Conservation (phyloP, 2,329 filamentous ascomycete species). For the Pyricularia pennisetigena region DNA sequence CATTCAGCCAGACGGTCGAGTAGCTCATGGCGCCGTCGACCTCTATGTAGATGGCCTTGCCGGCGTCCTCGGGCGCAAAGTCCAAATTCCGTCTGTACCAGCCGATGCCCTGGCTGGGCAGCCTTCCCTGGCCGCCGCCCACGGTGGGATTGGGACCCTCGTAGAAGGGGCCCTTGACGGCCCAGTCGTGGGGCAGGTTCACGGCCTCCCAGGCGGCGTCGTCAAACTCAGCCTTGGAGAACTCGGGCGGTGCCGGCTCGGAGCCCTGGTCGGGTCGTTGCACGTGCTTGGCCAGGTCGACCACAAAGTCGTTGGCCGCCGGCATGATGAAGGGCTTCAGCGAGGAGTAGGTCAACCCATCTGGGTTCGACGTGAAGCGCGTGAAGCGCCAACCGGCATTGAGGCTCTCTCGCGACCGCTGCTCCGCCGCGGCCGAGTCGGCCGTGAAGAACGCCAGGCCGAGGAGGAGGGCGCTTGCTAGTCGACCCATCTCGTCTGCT, state of each 20-base stretch:
- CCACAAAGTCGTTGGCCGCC: constrained; percentile 10
- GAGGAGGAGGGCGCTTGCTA: neutral
- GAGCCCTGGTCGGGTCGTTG: constrained; percentile 5
- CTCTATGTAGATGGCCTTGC: constrained; percentile 31
- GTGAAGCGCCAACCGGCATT: constrained; percentile 23
- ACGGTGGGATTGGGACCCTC: constrained; percentile 21
- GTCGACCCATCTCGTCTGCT: neutral
- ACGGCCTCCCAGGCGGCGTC: constrained; percentile 30
- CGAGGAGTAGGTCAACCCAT: constrained; percentile 22
- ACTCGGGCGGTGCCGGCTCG: constrained; percentile 3
- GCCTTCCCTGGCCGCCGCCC: constrained; percentile 26
- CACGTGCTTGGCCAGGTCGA: constrained; percentile 5
- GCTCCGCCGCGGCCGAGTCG: neutral
- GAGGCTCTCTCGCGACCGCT: constrained; percentile 18
- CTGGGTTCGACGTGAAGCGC: constrained; percentile 22
- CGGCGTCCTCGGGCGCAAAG: constrained; percentile 18
- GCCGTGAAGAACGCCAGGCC: neutral
- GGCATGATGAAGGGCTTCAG: constrained; percentile 12
- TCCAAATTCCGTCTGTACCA: constrained; percentile 37
- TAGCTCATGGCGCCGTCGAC: constrained; percentile 43
- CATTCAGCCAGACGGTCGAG: constrained; percentile 38
- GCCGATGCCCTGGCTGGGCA: constrained; percentile 39
- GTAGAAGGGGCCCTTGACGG: constrained; percentile 33
- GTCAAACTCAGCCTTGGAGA: constrained; percentile 15
- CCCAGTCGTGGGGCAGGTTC: constrained; percentile 37